Evolutionary conservation across 306 rosid species (phyloP).

Genomic region (Urtica urens): DNA sequence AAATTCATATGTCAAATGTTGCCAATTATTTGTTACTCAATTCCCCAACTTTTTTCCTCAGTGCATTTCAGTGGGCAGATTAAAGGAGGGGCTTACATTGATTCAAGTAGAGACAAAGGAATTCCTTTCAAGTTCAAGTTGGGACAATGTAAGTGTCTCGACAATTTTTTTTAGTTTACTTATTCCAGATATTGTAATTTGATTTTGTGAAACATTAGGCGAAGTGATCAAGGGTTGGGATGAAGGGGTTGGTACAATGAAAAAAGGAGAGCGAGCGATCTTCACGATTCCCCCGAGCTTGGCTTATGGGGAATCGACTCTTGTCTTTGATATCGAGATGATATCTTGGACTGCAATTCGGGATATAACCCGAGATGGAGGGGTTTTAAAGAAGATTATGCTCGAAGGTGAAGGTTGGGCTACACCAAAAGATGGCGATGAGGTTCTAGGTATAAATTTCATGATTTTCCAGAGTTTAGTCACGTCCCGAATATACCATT

Average conservation of each 20-base stretch:
- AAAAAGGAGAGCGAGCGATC: constrained; percentile 56
- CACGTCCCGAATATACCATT: no score
- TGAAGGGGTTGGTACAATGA: constrained; percentile 54
- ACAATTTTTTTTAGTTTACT: no score
- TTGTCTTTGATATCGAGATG: constrained; percentile 48
- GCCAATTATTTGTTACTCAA: no score
- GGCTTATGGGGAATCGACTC: constrained; percentile 52
- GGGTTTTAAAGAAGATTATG: constrained; percentile 42
- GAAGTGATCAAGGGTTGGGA: constrained; percentile 69
- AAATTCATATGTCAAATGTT: no score
- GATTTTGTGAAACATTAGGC: constrained; percentile 19
- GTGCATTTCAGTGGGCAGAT: constrained; percentile 14
- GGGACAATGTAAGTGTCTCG: constrained; percentile 39
- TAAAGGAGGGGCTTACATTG: constrained; percentile 2
- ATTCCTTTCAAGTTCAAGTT: constrained; percentile 38
- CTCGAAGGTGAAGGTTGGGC: constrained; percentile 54
- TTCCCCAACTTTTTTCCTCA: background rate
- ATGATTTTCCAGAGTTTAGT: no score
- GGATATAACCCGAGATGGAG: constrained; percentile 50
- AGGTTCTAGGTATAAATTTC: constrained; percentile 41
- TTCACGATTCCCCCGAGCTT: constrained; percentile 49
- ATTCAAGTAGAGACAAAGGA: constrained; percentile 29
- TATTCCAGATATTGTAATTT: no score
- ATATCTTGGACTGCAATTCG: constrained; percentile 38
- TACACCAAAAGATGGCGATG: constrained; percentile 43